Percentiles rank a stretch among this genome's conserved stretches.
Conservation (phyloP, 2,329 filamentous ascomycete species). For the Colletotrichum sp. region DNA sequence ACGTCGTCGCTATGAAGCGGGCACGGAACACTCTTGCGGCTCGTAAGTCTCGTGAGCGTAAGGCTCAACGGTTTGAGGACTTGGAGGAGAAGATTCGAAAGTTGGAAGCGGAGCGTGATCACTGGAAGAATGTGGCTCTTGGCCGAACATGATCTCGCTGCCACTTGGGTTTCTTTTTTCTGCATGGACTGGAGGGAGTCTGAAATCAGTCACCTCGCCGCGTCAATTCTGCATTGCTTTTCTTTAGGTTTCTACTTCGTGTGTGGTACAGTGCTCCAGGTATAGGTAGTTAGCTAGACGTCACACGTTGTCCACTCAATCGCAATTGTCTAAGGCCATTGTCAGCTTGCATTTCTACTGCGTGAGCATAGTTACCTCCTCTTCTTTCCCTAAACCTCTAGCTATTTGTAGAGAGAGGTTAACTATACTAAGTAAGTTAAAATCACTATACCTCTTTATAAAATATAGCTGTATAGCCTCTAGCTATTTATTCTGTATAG, state of each 20-base stretch:
- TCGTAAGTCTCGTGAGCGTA: conserved; percentile 89
- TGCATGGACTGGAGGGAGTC: background rate
- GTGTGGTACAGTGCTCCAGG: background rate
- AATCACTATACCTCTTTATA: no score
- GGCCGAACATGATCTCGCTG: conserved; percentile 18
- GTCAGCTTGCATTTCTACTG: no score
- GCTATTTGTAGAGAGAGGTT: no score
- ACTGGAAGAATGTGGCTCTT: conserved; percentile 66
- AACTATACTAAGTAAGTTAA: no score
- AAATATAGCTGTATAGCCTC: no score
- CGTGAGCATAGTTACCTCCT: no score
- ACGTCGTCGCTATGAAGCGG: conserved; percentile 86
- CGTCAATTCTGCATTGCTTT: background rate
- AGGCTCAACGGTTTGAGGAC: conserved; percentile 76
- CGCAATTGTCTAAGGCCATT: no score
- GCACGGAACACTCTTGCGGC: conserved; percentile 91
- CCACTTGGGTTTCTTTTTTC: background rate
- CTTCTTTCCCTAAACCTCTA: no score
- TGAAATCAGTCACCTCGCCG: background rate
- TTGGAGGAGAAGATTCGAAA: conserved; percentile 77
- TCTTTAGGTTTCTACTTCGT: background rate
- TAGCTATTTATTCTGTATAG: no score
- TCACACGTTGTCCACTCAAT: no score
- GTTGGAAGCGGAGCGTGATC: conserved; percentile 69
- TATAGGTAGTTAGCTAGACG: no score